A percentile compares a stretch with the other conserved stretches of the same genome.
Evolutionary conservation across 2,329 filamentous ascomycete genomes (phyloP).

Genomic region (Phyllosticta citrichinensis): DNA sequence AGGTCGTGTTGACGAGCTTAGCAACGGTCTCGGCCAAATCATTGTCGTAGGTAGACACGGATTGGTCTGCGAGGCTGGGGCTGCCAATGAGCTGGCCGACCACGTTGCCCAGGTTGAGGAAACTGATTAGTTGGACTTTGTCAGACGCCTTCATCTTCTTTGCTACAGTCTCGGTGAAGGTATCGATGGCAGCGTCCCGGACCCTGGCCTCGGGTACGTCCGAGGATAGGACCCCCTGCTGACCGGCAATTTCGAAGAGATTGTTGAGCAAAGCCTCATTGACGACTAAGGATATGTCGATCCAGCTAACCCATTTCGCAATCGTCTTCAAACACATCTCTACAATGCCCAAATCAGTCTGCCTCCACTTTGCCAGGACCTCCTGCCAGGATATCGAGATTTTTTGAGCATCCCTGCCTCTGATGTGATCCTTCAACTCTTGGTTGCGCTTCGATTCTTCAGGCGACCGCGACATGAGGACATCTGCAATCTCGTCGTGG

Average conservation of each 20-base stretch:
- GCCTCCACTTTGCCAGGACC: slow-evolving; percentile 68
- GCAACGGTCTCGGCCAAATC: slow-evolving; percentile 92
- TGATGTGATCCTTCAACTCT: slow-evolving; percentile 81
- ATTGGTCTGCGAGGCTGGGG: slow-evolving; percentile 66
- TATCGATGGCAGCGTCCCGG: slow-evolving; percentile 83
- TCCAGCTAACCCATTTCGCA: slow-evolving; percentile 97
- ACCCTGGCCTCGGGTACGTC: slow-evolving; percentile 59
- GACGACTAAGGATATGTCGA: slow-evolving; percentile 88
- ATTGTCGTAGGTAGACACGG: slow-evolving; percentile 82
- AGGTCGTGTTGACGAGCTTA: slow-evolving; percentile 84
- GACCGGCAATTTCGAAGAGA: slow-evolving; percentile 79
- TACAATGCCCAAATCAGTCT: slow-evolving; percentile 57
- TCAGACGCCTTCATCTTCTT: slow-evolving; percentile 96
- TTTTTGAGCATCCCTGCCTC: slow-evolving; percentile 77
- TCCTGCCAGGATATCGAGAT: slow-evolving; percentile 88
- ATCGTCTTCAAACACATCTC: slow-evolving; percentile 88
- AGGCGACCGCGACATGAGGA: slow-evolving; percentile 67
- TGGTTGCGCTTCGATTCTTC: slow-evolving; percentile 77
- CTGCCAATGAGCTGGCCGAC: slow-evolving; percentile 78
- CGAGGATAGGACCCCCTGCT: slow-evolving; percentile 47
- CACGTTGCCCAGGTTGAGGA: slow-evolving; percentile 78
- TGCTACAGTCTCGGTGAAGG: slow-evolving; percentile 87
- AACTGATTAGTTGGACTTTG: slow-evolving; percentile 88
- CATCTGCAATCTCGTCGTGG: slow-evolving; percentile 95
- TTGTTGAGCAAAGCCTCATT: slow-evolving; percentile 70